Evolutionary conservation across 1,284 basidiomycete genomes (phyloP).

Genomic region (Pseudozyma flocculosa): DNA sequence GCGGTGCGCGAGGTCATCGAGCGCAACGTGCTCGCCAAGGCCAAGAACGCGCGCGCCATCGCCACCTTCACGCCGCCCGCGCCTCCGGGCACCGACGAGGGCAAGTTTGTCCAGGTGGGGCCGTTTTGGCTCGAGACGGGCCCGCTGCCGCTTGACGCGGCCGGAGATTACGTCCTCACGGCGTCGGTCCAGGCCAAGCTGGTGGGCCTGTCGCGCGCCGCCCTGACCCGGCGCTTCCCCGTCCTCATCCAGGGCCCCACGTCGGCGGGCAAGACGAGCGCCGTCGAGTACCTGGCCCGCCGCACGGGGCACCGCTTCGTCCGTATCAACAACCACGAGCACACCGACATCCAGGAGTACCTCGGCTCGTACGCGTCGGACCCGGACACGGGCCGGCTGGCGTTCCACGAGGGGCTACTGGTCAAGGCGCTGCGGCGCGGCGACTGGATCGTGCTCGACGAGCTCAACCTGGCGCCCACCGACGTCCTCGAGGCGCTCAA

Average conservation of each 20-base stretch:
- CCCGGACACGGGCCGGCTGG: conserved; percentile 82
- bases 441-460: conserved; percentile 98
- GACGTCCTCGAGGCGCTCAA: conserved; percentile 98
- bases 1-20: conserved; percentile 72
- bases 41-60: conserved; percentile 67
- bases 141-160: conserved; percentile 63
- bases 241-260: conserved; percentile 98
- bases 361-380: conserved; percentile 96
- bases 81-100: conserved; percentile 24
- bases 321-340: conserved; percentile 99
- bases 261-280: conserved; percentile 94
- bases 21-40: conserved; percentile 76
- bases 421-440: conserved; percentile 88
- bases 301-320: conserved; percentile 94
- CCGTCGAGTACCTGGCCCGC: conserved; percentile 90
- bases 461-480: conserved; percentile 94
- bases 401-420: conserved; percentile 85
- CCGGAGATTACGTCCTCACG: conserved; percentile 86
- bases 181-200: conserved; percentile 95
- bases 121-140: conserved; percentile 88
- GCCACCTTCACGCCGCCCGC: conserved; percentile 43
- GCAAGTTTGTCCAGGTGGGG: conserved; percentile 71
- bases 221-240: conserved; percentile 84
- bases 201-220: conserved; percentile 85
- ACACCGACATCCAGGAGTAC: conserved; percentile 97